Evolutionary conservation across 306 rosid genomes (phyloP).

Genomic region (Erythrophleum fordii): DNA sequence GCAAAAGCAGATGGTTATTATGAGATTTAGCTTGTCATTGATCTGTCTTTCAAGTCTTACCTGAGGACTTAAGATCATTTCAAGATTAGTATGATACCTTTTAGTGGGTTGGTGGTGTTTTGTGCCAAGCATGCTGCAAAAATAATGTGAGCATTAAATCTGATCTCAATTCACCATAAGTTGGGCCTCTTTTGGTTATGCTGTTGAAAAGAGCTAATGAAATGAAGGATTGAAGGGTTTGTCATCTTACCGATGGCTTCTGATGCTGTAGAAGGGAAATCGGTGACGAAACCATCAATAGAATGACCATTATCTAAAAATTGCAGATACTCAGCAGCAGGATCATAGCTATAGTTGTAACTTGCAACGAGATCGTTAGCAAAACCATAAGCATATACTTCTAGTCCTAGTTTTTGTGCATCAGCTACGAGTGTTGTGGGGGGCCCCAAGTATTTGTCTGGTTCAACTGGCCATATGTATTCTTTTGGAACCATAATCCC

Average conservation of each 20-base stretch:
- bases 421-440: constrained; percentile 69
- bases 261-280: constrained; percentile 75
- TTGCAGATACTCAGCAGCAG: constrained; percentile 72
- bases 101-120: constrained; percentile 45
- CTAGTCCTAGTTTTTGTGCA: constrained; percentile 85
- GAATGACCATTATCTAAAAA: constrained; percentile 60
- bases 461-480: constrained; percentile 61
- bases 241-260: constrained; percentile 74
- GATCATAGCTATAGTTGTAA: constrained; percentile 71
- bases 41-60: neutral
- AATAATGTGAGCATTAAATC: constrained; percentile 37
- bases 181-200: neutral
- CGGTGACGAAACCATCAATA: constrained; percentile 87
- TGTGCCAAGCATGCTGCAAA: constrained; percentile 77
- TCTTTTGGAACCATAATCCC: constrained; percentile 89
- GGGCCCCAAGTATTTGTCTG: constrained; percentile 56
- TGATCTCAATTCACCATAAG: neutral
- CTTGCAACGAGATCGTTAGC: constrained; percentile 65
- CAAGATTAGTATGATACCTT: constrained; percentile 50
- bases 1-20: constrained; percentile 30
- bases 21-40: neutral
- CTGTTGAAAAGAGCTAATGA: neutral
- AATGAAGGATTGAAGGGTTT: constrained; percentile 18
- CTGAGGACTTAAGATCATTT: neutral
- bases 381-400: constrained; percentile 85